Evolutionary conservation across 2,329 filamentous ascomycete genomes (phyloP).

Genomic region (Pleurostoma richardsiae): DNA sequence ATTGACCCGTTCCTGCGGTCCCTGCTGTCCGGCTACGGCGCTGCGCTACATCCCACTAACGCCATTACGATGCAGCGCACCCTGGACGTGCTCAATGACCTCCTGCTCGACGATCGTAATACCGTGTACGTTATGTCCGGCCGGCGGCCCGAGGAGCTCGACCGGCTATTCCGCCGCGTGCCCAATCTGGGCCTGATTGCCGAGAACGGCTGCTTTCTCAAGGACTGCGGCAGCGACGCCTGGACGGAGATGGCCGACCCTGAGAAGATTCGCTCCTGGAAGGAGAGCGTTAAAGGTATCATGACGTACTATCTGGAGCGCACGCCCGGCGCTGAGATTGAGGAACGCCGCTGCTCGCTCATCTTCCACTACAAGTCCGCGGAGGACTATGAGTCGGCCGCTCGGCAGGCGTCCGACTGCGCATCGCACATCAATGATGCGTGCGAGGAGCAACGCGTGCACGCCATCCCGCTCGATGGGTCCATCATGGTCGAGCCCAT

Average conservation of each 20-base stretch:
- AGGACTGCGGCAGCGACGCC: conserved; percentile 58
- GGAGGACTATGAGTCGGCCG: conserved; percentile 70
- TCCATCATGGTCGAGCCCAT: conserved; percentile 80
- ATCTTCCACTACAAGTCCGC: conserved; percentile 86
- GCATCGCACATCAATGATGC: conserved; percentile 94
- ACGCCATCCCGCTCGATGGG: conserved; percentile 75
- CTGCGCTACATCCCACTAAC: conserved; percentile 3
- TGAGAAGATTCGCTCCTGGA: conserved; percentile 70
- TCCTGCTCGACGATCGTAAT: conserved; percentile 76
- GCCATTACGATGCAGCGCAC: conserved; percentile 52
- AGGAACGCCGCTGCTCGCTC: conserved; percentile 86
- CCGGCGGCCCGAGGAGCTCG: conserved; percentile 80
- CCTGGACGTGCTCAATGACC: conserved; percentile 74
- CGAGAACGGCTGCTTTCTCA: conserved; percentile 90
- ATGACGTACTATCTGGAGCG: conserved; percentile 87
- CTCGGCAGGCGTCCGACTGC: conserved; percentile 80
- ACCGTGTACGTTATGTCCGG: conserved; percentile 93
- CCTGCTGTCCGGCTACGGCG: neutral
- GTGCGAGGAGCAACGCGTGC: conserved; percentile 76
- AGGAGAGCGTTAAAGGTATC: conserved; percentile 75
- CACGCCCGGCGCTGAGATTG: conserved; percentile 80
- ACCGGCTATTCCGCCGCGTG: conserved; percentile 78
- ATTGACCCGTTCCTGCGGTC: neutral
- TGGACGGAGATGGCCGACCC: conserved; percentile 79
- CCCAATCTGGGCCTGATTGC: conserved; percentile 84